Percentiles rank a stretch among this genome's conserved stretches.
Conservation (phyloP, 2,329 filamentous ascomycete genomes). For the Neopestalotiopsis rosae region DNA sequence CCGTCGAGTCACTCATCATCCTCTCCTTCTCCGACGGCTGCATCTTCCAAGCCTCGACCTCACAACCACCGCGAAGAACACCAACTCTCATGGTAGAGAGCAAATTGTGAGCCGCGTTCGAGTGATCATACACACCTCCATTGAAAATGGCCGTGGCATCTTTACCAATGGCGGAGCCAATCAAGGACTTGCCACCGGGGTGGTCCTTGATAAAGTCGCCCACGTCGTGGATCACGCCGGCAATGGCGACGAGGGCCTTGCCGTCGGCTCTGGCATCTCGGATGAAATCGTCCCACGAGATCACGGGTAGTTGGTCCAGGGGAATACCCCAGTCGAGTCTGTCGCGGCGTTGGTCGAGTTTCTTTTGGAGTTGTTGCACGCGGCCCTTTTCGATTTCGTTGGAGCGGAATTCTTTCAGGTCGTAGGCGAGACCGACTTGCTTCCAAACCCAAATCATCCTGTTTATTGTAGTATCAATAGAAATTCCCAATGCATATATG, state of each 20-base stretch:
- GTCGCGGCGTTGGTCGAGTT: conserved; percentile 65
- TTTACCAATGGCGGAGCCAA: conserved; percentile 65
- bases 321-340: conserved; percentile 67
- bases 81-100: conserved; percentile 68
- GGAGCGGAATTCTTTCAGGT: conserved; percentile 87
- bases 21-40: not conserved
- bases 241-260: conserved; percentile 61
- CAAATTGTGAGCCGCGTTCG: conserved; percentile 68
- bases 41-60: conserved; percentile 69
- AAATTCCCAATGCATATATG: not conserved
- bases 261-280: conserved; percentile 57
- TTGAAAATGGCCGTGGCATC: conserved; percentile 73
- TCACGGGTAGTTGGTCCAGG: conserved; percentile 55
- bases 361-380: conserved; percentile 69
- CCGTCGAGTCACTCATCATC: not conserved
- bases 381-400: conserved; percentile 81
- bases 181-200: conserved; percentile 69
- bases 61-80: conserved; percentile 67
- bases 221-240: conserved; percentile 63
- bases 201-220: conserved; percentile 68
- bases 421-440: conserved; percentile 81
- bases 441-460: conserved; percentile 62
- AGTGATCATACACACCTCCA: conserved; percentile 69
- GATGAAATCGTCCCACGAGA: conserved; percentile 69
- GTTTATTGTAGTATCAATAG: not conserved